Evolutionary conservation across 352 stramenopile species (phyloP).

Genomic region (Phytophthora fragariae): DNA sequence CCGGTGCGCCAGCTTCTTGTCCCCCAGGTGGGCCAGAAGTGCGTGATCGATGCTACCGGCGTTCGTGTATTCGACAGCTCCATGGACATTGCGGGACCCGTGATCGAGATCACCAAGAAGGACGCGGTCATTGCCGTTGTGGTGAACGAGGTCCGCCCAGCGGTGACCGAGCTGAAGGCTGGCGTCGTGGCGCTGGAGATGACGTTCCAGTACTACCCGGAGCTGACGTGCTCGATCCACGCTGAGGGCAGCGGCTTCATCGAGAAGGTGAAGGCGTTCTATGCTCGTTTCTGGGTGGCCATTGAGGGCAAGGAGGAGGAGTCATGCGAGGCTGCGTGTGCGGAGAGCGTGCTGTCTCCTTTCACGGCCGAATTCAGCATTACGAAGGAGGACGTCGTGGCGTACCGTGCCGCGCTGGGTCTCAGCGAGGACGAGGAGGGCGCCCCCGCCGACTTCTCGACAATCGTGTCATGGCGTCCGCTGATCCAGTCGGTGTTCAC

Average conservation of each 20-base stretch:
- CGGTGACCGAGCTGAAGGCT: slow-evolving; percentile 54
- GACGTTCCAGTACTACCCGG: slow-evolving; percentile 58
- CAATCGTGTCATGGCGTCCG: slow-evolving; percentile 81
- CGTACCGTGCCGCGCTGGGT: slow-evolving; percentile 69
- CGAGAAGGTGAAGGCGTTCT: slow-evolving; percentile 78
- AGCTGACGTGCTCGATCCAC: slow-evolving; percentile 62
- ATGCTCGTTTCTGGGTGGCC: slow-evolving; percentile 80
- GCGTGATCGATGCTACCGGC: slow-evolving; percentile 43
- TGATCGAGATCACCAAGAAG: slow-evolving; percentile 60
- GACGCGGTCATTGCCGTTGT: slow-evolving; percentile 50
- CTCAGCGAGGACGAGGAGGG: slow-evolving; percentile 39
- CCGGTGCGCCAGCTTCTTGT: slow-evolving; percentile 60
- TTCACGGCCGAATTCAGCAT: slow-evolving; percentile 76
- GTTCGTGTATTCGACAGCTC: slow-evolving; percentile 54
- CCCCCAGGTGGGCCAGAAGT: slow-evolving; percentile 54
- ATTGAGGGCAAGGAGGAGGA: slow-evolving; percentile 63
- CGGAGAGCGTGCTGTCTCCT: slow-evolving; percentile 62
- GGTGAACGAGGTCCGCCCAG: slow-evolving; percentile 66
- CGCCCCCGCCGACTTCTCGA: slow-evolving; percentile 79
- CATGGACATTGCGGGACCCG: slow-evolving; percentile 41
- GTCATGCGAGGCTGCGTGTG: slow-evolving; percentile 65
- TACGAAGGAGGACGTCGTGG: slow-evolving; percentile 57
- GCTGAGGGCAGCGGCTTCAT: slow-evolving; percentile 50
- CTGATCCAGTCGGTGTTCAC: slow-evolving; percentile 88
- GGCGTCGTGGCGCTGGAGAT: slow-evolving; percentile 62